These are phyloP conservation scores for Chaetomium sp. DNA, from an alignment of 2,329 filamentous ascomycete species.

Conservation along the genomic window DNA sequence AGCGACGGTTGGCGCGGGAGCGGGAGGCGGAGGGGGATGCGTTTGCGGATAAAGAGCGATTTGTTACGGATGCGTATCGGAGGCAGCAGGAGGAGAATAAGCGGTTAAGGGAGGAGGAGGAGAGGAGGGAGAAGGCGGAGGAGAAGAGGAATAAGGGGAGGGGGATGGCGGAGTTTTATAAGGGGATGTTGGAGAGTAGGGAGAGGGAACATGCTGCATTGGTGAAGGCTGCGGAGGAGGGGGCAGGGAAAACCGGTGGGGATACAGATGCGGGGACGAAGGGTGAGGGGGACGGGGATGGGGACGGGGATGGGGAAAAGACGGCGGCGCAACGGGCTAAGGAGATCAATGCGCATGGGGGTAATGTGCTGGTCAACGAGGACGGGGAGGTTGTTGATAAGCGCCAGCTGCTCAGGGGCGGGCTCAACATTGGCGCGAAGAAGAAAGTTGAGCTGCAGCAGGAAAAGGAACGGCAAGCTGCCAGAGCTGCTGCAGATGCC, in stretches of 20 bases:
- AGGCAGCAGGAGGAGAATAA: constrained; percentile 71
- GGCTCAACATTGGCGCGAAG: constrained; percentile 64
- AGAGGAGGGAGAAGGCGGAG: constrained; percentile 56
- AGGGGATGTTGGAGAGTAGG: constrained; percentile 62
- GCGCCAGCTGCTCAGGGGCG: constrained; percentile 68
- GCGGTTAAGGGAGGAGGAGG: constrained; percentile 65
- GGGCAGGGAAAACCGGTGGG: neutral
- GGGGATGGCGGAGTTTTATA: constrained; percentile 77
- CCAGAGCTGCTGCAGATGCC: constrained; percentile 24
- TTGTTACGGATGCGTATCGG: constrained; percentile 79
- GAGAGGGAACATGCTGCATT: constrained; percentile 65
- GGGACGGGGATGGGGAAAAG: constrained; percentile 40
- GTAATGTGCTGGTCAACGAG: constrained; percentile 64
- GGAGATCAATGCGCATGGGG: constrained; percentile 59
- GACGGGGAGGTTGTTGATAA: constrained; percentile 81
- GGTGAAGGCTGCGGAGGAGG: constrained; percentile 58
- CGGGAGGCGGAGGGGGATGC: constrained; percentile 74
- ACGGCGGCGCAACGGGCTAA: constrained; percentile 58
- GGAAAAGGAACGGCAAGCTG: constrained; percentile 25
- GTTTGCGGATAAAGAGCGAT: constrained; percentile 77
- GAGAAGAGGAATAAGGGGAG: constrained; percentile 56
- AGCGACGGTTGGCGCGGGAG: constrained; percentile 72
- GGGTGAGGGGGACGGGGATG: constrained; percentile 21
- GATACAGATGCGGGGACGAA: constrained; percentile 8
- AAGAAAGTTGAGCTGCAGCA: constrained; percentile 44